Evolutionary conservation across 2,329 filamentous ascomycete genomes (phyloP).

Genomic region (Aspergillus brunneoviolaceus): DNA sequence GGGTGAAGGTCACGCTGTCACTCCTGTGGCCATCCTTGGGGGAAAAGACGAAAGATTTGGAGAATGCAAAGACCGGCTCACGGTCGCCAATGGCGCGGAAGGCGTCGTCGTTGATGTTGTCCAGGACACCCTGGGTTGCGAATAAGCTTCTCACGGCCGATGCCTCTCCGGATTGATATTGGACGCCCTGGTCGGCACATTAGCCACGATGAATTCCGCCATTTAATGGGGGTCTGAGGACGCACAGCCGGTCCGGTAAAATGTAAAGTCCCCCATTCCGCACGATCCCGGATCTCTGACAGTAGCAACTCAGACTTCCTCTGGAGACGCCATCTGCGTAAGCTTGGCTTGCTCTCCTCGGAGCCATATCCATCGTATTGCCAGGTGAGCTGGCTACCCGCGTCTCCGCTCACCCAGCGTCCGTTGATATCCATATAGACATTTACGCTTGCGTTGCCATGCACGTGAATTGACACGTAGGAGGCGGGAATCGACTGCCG

Average conservation of each 20-base stretch:
- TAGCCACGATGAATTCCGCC: slow-evolving; percentile 6
- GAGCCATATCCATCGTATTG: slow-evolving; percentile 52
- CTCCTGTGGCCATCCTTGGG: slow-evolving; percentile 30
- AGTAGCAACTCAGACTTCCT: slow-evolving; percentile 62
- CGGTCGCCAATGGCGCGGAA: slow-evolving; percentile 73
- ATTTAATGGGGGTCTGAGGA: slow-evolving; percentile 1
- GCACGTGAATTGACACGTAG: slow-evolving; percentile 70
- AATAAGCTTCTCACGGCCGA: slow-evolving; percentile 66
- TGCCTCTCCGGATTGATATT: slow-evolving; percentile 71
- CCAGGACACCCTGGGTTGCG: slow-evolving; percentile 63
- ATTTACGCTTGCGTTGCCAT: slow-evolving; percentile 64
- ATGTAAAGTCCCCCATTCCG: slow-evolving; percentile 80
- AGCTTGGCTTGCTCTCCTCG: slow-evolving; percentile 37
- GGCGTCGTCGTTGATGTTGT: slow-evolving; percentile 64
- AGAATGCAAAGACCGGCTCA: slow-evolving; percentile 80
- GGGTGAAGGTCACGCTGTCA: slow-evolving; percentile 69
- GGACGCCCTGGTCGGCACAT: slow-evolving; percentile 48
- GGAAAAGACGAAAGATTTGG: slow-evolving; percentile 61
- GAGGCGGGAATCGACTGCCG: slow-evolving; percentile 79
- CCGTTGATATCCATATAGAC: slow-evolving; percentile 68
- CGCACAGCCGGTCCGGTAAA: slow-evolving; percentile 66
- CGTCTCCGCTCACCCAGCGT: slow-evolving; percentile 78
- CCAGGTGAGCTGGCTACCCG: slow-evolving; percentile 70
- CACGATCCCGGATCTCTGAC: slow-evolving; percentile 70
- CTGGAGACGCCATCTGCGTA: slow-evolving; percentile 46